Base-by-base conservation (phyloP, 345 rosid genomes). In the Arabis alpina region DNA sequence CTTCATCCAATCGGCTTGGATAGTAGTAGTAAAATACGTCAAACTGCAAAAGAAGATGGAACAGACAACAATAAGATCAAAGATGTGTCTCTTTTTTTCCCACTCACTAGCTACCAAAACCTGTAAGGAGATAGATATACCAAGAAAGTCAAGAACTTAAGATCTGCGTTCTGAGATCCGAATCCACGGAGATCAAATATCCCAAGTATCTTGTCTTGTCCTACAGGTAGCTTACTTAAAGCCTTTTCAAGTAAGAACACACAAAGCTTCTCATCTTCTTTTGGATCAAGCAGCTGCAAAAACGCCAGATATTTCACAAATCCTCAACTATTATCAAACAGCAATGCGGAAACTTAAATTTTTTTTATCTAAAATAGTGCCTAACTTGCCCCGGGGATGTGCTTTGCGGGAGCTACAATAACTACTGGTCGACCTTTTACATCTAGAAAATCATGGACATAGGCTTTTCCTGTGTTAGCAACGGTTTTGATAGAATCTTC, bases 11-110 rank as follows among this genome's bases (percentile, higher is more conserved):
- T 61, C 96, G 88, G 82, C 81, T 91, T 25, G 98, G 98, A 77
- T 93, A 86, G 69, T 93, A 93, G 78, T 75, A 85, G 83, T 93
- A 89, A 68, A 89, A 86, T 39, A 86, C 94, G 64, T 93, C 91
- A 74, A 93, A 89, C 97, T 93, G 94, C 71, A 75, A 68, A 60
- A 73, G 41, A 10, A 34, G 4, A 30, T 34, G 7, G 16, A 43
- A 62, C 27, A 79, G 48, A 60, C 8, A 44, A 52, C 45, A 37
- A 55, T 28, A n/a, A 16, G 54, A 39, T 55, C 64, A 47, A 41
- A 63, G 59, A 6, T 2, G 30, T 30, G 55, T 42, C 10, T 54
- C 14, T 10, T 15, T 15, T 27, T 40, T 7, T 12, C 23, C 23
- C 8, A 27, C 8, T 48, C 49, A 39, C 57, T 42, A 39, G 34